phyloP scores from a whole-genome alignment of 2,329 filamentous ascomycete species.

The Pseudocercospora eumusae region DNA sequence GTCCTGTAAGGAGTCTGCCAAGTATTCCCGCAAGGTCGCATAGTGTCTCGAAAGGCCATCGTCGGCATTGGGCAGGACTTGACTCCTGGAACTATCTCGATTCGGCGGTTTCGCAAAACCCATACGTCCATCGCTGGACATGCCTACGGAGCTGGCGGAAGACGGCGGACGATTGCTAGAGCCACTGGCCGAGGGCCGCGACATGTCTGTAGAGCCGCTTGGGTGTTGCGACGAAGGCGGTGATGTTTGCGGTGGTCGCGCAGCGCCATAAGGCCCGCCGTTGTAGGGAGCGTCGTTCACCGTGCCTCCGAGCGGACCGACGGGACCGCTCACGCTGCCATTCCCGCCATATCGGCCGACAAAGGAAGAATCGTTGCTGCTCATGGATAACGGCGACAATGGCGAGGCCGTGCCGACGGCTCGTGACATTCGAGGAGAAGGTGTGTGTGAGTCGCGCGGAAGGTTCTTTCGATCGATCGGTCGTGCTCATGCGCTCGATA shows the following conservation, averaged over 20 bases:
- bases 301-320: slow-evolving; percentile 22
- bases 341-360: slow-evolving; percentile 30
- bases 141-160: slow-evolving; percentile 82
- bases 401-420: slow-evolving; percentile 10
- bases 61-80: slow-evolving; percentile 55
- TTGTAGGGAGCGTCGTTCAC: slow-evolving; percentile 31
- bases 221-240: slow-evolving; percentile 42
- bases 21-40: slow-evolving; percentile 71
- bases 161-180: slow-evolving; percentile 63
- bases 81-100: slow-evolving; percentile 57
- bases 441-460: slow-evolving; percentile 6
- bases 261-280: slow-evolving; percentile 37
- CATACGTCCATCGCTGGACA: slow-evolving; percentile 75
- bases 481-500: neutral
- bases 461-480: slow-evolving; percentile 8
- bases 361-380: slow-evolving; percentile 67
- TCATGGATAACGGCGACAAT: slow-evolving; percentile 65
- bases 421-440: slow-evolving; percentile 7
- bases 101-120: slow-evolving; percentile 31
- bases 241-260: slow-evolving; percentile 34
- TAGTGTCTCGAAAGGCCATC: slow-evolving; percentile 79
- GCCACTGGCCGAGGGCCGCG: slow-evolving; percentile 56
- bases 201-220: slow-evolving; percentile 43
- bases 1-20: slow-evolving; percentile 70
- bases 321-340: slow-evolving; percentile 20